Evolutionary conservation across 495 filamentous ascomycete species (phyloP), one percentile per base, ranked within the genome.

Genomic region (Penicillium waksmanii): DNA sequence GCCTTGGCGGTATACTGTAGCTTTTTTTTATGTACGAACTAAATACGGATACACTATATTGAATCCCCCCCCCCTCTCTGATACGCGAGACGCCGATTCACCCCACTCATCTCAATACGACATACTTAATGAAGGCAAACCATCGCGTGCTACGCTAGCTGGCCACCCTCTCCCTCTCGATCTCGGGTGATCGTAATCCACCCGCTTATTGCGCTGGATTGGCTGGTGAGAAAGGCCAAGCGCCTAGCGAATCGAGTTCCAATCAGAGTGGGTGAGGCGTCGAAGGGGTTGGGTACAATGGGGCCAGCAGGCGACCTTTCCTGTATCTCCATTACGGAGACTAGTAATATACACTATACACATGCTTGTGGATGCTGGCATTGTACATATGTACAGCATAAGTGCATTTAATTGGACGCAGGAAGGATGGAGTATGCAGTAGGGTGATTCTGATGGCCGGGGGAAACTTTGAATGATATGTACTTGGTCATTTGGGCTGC

Each of bases 141-240:
- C 34, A 50, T 57, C 55, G 55, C 55, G 46, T 57, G 34, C 54
- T n/a, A 36, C 40, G 13, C 17, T 33, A 47, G 21, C 21, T 38
- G 10, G 3, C 12, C 46, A 38, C 12, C 11, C 2, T n/a, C 36
- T 5, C 36, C 36, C 36, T n/a, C 38, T 9, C 50, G 62, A 65
- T 65, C 62, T 65, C 62, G 62, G 64, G 31, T 34, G 58, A 68
- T 64, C 55, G 38, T 19, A 50, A 34, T 7, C 36, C 0, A 48
- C 23, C 11, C 36, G 15, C 31, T 25, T 38, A 31, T 25, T 55
- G 55, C 50, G 23, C 51, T 12, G 57, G 50, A 61, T 55, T 65
- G 57, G 51, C 31, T 34, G 47, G 35, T 33, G 43, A 23, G 25
- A 53, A 13, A 18, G 17, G 50, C 60, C 51, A 57, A 57, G 42